Evolutionary conservation across 2,329 filamentous ascomycete species (phyloP).

Genomic region (Setomelanomma holmii): DNA sequence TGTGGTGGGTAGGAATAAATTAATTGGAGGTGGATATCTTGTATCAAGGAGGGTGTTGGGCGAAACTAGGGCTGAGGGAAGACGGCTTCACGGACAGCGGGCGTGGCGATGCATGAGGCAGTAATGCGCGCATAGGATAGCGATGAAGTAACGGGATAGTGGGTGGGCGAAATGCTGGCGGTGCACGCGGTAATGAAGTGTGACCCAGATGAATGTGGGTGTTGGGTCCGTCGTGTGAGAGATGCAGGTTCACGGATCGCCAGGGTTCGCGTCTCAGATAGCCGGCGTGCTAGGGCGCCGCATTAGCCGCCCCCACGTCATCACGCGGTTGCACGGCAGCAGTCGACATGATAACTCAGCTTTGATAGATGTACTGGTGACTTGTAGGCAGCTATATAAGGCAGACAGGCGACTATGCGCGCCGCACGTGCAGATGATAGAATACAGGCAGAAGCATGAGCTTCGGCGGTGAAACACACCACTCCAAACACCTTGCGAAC

Average conservation of each 20-base stretch:
- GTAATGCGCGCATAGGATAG: slow-evolving; percentile 32
- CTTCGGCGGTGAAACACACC: slow-evolving; percentile 21
- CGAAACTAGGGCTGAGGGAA: slow-evolving; percentile 10
- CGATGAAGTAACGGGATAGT: slow-evolving; percentile 3
- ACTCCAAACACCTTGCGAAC: slow-evolving; percentile 40
- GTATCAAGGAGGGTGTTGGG: slow-evolving; percentile 32
- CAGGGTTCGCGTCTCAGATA: slow-evolving; percentile 23
- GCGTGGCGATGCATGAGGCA: slow-evolving; percentile 34
- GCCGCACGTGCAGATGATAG: slow-evolving; percentile 12
- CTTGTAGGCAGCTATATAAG: slow-evolving; percentile 21
- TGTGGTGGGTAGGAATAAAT: not conserved
- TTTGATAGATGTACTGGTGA: slow-evolving; percentile 8
- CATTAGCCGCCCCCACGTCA: slow-evolving; percentile 22
- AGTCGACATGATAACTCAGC: slow-evolving; percentile 1
- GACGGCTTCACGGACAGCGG: slow-evolving; percentile 29
- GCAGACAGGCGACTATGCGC: slow-evolving; percentile 10
- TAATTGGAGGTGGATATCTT: not conserved
- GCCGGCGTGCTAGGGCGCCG: slow-evolving; percentile 8
- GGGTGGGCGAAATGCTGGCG: slow-evolving; percentile 5
- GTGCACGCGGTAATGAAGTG: slow-evolving; percentile 14
- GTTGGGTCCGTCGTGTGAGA: slow-evolving; percentile 3
- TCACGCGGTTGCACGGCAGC: slow-evolving; percentile 11
- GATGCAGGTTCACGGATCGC: slow-evolving; percentile 1
- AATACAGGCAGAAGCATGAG: slow-evolving; percentile 21
- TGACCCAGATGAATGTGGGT: slow-evolving; percentile 3